These are phyloP conservation scores for Saturnispora diversa DNA, from an alignment of 805 yeast genomes.

Conservation along the genomic window DNA sequence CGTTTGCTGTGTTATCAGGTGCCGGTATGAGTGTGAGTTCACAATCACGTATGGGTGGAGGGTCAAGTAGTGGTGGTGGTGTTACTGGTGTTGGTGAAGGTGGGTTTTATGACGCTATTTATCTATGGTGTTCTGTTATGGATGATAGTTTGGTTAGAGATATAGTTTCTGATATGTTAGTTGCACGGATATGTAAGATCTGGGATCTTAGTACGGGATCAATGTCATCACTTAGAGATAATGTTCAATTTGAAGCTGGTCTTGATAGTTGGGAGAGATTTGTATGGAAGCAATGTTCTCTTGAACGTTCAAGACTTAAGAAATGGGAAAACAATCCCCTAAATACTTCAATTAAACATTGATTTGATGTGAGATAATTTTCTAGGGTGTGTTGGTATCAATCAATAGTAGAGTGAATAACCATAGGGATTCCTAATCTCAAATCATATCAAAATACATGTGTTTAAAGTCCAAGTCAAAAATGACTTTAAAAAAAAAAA, in stretches of 20 bases:
- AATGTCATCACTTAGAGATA: constrained; percentile 16
- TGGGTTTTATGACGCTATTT: constrained; percentile 55
- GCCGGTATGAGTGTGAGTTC: constrained; percentile 2
- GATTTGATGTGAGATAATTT: too few relatives aligned
- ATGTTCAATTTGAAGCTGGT: constrained; percentile 42
- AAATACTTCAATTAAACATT: not conserved
- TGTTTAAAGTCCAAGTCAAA: constrained; percentile 5
- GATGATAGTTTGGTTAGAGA: constrained; percentile 55
- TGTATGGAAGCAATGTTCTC: constrained; percentile 44
- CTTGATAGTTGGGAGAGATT: constrained; percentile 72
- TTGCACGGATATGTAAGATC: constrained; percentile 60
- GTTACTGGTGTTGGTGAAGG: constrained; percentile 1
- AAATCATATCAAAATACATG: too few relatives aligned
- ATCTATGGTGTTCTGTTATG: constrained; percentile 71
- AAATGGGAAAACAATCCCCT: constrained; percentile 2
- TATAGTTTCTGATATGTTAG: constrained; percentile 40
- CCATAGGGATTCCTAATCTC: too few relatives aligned
- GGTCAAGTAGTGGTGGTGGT: not conserved
- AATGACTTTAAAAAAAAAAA: not conserved
- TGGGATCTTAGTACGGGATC: constrained; percentile 44
- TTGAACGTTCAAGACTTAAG: constrained; percentile 1
- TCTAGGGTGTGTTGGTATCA: too few relatives aligned
- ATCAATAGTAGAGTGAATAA: too few relatives aligned
- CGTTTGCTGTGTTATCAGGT: constrained; percentile 17
- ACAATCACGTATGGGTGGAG: too few relatives aligned